Percentiles rank a stretch among this genome's conserved stretches.
These are phyloP conservation scores for Speleostelium caveatum DNA, from an alignment of 78 protist species.

Conservation along the genomic window DNA sequence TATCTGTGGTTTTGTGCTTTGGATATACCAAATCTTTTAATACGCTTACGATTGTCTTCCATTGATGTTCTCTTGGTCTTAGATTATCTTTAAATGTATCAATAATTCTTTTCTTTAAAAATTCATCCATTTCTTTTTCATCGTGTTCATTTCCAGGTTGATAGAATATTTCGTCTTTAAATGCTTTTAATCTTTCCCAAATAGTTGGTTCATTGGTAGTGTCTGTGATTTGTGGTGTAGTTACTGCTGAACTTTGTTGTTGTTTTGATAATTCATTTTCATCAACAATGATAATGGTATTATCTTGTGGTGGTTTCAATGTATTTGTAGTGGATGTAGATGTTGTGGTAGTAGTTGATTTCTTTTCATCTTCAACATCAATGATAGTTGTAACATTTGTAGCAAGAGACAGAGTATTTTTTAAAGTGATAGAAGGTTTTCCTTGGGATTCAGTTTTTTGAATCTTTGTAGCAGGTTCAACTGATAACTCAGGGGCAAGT, in stretches of 20 bases:
- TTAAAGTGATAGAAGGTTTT: too few relatives aligned
- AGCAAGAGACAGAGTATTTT: too few relatives aligned
- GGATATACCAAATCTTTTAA: slow-evolving; percentile 57
- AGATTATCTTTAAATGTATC: slow-evolving; percentile 14
- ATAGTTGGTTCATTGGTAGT: background rate
- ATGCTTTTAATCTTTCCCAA: background rate
- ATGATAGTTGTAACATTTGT: too few relatives aligned
- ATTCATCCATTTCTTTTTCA: background rate
- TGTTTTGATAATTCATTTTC: background rate
- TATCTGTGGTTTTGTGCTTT: slow-evolving; percentile 31
- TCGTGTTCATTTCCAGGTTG: background rate
- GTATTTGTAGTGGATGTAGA: background rate
- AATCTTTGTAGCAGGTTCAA: too few relatives aligned
- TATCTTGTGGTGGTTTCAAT: background rate
- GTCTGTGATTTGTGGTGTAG: too few relatives aligned
- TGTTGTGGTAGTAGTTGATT: too few relatives aligned
- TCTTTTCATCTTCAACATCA: too few relatives aligned
- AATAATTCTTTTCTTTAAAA: slow-evolving; percentile 27
- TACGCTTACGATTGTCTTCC: slow-evolving; percentile 33
- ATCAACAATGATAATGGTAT: background rate
- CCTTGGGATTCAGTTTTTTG: too few relatives aligned
- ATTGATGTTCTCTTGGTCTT: slow-evolving; percentile 70
- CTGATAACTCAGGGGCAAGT: too few relatives aligned
- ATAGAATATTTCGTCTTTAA: background rate
- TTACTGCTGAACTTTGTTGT: background rate